Conservation (phyloP, 306 rosid species). For the Astragalus membranaceus region DNA sequence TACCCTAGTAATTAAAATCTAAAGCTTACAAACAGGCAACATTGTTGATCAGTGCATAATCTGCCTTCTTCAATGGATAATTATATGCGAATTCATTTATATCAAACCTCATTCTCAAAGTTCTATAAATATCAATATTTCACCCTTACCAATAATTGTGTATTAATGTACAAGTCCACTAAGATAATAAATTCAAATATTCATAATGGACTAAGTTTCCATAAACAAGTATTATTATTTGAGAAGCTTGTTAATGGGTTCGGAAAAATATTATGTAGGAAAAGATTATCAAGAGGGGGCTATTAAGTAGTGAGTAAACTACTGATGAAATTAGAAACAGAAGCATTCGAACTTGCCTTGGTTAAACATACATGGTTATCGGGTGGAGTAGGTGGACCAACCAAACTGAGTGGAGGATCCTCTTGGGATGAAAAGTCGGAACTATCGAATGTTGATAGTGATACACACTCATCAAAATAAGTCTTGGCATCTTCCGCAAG, state of each 20-base stretch:
- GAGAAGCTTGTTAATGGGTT: neutral
- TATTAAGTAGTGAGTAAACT: conserved; percentile 22
- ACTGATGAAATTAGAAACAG: conserved; percentile 15
- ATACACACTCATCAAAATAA: conserved; percentile 90
- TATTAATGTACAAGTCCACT: neutral
- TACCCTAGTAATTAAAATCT: neutral
- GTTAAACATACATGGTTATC: conserved; percentile 20
- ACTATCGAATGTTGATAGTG: conserved; percentile 89
- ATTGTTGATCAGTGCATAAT: neutral
- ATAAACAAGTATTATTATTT: neutral
- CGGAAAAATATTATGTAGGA: neutral
- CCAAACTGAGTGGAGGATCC: conserved; percentile 52
- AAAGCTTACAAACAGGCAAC: neutral
- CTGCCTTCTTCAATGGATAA: neutral
- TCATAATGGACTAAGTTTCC: neutral
- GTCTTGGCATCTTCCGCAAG: conserved; percentile 87
- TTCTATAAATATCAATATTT: neutral
- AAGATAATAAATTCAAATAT: neutral
- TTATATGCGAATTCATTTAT: neutral
- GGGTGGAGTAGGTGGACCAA: conserved; percentile 39
- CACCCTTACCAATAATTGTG: neutral
- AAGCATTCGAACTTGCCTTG: conserved; percentile 52
- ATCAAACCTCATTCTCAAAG: neutral
- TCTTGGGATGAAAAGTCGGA: conserved; percentile 93
- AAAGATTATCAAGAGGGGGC: conserved; percentile 13